These are phyloP conservation scores for Rubus parviflorus DNA, from an alignment of 306 rosid genomes.

Conservation along the genomic window DNA sequence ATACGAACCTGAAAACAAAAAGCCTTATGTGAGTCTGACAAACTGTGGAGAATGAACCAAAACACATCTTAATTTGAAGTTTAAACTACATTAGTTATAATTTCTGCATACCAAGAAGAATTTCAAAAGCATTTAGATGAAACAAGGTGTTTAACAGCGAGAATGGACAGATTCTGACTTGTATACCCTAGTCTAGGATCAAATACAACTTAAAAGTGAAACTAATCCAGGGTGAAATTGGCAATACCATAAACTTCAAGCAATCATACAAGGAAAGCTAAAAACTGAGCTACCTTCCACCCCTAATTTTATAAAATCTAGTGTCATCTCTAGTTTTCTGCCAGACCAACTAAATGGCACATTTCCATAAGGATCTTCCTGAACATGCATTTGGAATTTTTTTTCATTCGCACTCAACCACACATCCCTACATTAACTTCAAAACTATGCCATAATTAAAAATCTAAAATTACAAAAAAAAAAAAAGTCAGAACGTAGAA, in stretches of 20 bases:
- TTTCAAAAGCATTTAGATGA: conserved; percentile 10
- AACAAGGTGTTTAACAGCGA: background rate
- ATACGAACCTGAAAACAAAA: conserved; percentile 75
- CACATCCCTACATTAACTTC: background rate
- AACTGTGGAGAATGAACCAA: background rate
- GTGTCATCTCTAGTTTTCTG: background rate
- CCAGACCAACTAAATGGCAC: background rate
- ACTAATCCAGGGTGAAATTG: background rate
- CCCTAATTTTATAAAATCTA: background rate
- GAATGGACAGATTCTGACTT: background rate
- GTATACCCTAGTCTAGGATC: background rate
- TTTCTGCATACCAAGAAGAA: conserved; percentile 5
- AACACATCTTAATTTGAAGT: conserved; percentile 17
- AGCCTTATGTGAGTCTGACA: conserved; percentile 25
- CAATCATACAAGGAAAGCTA: background rate
- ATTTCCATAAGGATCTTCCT: background rate
- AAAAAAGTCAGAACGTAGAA: no score
- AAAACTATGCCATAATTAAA: background rate
- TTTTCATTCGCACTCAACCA: background rate
- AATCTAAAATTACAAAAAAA: background rate
- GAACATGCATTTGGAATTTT: background rate
- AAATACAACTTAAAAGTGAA: background rate
- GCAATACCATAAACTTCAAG: background rate
- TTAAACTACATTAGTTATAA: conserved; percentile 12
- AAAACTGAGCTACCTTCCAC: background rate